A percentile compares a stretch with the other conserved stretches of the same genome.
Evolutionary conservation across 306 rosid genomes (phyloP).

Genomic region (Purshia tridentata): DNA sequence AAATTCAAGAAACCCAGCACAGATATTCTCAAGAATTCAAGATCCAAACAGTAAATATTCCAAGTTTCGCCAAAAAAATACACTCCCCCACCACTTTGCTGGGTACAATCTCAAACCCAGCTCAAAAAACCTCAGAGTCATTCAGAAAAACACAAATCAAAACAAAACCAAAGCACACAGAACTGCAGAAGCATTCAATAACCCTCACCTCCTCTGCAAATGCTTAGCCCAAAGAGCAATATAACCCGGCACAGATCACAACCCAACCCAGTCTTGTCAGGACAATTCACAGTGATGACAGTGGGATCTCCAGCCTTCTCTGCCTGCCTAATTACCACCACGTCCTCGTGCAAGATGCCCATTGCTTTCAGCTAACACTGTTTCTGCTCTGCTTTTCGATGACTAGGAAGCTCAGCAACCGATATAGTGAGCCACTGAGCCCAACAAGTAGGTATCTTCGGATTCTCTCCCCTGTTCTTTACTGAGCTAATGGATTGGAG

Average conservation of each 20-base stretch:
- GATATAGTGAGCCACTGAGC: neutral
- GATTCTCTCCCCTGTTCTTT: neutral
- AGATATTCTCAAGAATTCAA: neutral
- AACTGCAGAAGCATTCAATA: neutral
- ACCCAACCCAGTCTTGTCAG: constrained; percentile 56
- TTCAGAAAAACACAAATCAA: neutral
- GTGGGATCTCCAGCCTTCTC: constrained; percentile 47
- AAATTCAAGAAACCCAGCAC: neutral
- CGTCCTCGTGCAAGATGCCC: constrained; percentile 48
- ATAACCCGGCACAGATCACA: constrained; percentile 56
- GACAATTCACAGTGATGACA: constrained; percentile 58
- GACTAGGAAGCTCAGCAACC: neutral
- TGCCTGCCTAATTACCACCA: constrained; percentile 39
- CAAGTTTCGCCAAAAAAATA: neutral
- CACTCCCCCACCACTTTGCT: neutral
- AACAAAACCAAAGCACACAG: neutral
- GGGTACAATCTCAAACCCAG: neutral
- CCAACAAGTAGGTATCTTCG: neutral
- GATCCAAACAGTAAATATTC: neutral
- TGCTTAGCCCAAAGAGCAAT: constrained; percentile 53
- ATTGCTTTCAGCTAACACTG: constrained; percentile 10
- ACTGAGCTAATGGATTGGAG: constrained; percentile 9
- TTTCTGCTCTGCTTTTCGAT: neutral
- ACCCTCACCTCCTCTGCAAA: constrained; percentile 50
- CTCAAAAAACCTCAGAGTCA: neutral